Conservation (phyloP, 805 yeast species). For the Hanseniaspora jakobsenii region DNA sequence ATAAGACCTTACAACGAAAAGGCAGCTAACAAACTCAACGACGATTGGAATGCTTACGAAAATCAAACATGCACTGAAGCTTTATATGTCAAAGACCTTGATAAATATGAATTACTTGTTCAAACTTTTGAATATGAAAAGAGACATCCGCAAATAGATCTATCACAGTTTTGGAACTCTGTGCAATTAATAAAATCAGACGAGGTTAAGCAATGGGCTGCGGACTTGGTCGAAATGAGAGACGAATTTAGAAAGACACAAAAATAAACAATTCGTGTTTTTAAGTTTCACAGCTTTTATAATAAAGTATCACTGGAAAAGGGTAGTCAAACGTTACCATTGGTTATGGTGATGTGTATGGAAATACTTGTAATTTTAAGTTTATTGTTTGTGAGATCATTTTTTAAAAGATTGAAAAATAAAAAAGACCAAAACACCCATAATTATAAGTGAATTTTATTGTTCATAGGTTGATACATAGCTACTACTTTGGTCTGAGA, state of each 20-base stretch:
- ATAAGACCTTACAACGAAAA: slow-evolving; percentile 50
- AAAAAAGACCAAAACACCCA: too few relatives aligned
- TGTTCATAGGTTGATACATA: too few relatives aligned
- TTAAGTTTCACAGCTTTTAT: too few relatives aligned
- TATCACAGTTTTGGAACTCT: slow-evolving; percentile 60
- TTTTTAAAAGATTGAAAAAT: too few relatives aligned
- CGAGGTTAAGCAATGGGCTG: slow-evolving; percentile 60
- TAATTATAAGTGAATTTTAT: too few relatives aligned
- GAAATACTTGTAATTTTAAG: too few relatives aligned
- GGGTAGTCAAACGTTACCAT: too few relatives aligned
- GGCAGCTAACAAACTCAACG: slow-evolving; percentile 53
- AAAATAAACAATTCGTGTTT: slow-evolving; percentile 29
- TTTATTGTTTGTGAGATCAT: too few relatives aligned
- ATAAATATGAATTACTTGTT: slow-evolving; percentile 74
- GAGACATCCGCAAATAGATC: slow-evolving; percentile 42
- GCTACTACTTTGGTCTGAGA: too few relatives aligned
- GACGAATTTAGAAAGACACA: slow-evolving; percentile 15
- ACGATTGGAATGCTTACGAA: slow-evolving; percentile 83
- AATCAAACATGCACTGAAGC: slow-evolving; percentile 73
- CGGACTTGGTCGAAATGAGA: slow-evolving; percentile 42
- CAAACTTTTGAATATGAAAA: slow-evolving; percentile 80
- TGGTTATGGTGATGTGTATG: too few relatives aligned
- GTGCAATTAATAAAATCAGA: slow-evolving; percentile 50
- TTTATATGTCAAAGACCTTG: slow-evolving; percentile 82
- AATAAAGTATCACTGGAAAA: too few relatives aligned